Evolutionary conservation across 345 rosid species (phyloP).

Genomic region (Cardamine chenopodiifolia): DNA sequence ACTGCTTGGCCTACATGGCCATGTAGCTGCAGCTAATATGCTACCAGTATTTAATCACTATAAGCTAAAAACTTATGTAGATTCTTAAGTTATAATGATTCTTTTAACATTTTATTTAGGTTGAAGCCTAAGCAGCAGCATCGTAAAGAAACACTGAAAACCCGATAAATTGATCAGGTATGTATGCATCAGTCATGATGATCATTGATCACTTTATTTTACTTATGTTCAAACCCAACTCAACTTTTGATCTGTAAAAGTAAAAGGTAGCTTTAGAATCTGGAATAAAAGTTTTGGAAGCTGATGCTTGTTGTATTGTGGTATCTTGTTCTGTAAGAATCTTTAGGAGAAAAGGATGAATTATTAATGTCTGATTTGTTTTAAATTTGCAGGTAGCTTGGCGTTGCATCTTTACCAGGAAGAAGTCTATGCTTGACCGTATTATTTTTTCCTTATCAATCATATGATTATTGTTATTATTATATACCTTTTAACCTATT

Average conservation of each 20-base stretch:
- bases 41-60: neutral
- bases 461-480: constrained; percentile 34
- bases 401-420: constrained; percentile 18
- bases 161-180: constrained; percentile 39
- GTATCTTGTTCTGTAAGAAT: constrained; percentile 27
- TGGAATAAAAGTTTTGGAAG: constrained; percentile 28
- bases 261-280: constrained; percentile 19
- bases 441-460: constrained; percentile 17
- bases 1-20: neutral
- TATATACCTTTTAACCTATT: constrained; percentile 22
- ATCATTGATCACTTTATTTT: neutral
- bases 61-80: neutral
- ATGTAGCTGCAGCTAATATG: neutral
- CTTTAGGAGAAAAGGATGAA: constrained; percentile 23
- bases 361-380: constrained; percentile 3
- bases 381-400: constrained; percentile 17
- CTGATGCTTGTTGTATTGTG: constrained; percentile 27
- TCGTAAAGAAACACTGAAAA: constrained; percentile 17
- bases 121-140: constrained; percentile 34
- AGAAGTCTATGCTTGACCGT: constrained; percentile 37
- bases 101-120: constrained; percentile 30
- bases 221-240: constrained; percentile 8
- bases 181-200: constrained; percentile 13
- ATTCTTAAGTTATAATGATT: constrained; percentile 19
- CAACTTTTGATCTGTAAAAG: constrained; percentile 25